Evolutionary conservation across 768 basidiomycete species (phyloP).

Genomic region (Tylopilus rubrobrunneus): DNA sequence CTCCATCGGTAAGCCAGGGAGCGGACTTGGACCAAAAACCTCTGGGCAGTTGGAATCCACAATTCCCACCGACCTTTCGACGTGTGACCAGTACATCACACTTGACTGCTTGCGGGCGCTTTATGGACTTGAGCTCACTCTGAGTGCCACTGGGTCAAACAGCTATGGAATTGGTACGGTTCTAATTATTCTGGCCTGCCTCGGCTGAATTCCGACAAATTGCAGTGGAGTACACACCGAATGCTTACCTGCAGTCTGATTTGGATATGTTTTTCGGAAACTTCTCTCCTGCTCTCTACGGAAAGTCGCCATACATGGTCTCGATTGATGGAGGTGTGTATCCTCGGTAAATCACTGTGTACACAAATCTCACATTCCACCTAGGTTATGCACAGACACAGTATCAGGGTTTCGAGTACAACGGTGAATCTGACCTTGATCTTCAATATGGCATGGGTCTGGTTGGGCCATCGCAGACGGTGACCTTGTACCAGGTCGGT

Average conservation of each 20-base stretch:
- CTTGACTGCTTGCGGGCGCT: conserved; percentile 26
- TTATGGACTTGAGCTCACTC: conserved; percentile 20
- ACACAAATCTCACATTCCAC: neutral
- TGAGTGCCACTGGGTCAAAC: conserved; percentile 9
- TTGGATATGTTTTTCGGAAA: neutral
- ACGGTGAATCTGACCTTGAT: conserved; percentile 32
- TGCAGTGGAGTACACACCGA: conserved; percentile 11
- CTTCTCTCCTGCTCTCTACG: conserved; percentile 5
- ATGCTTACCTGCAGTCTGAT: neutral
- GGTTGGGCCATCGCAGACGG: conserved; percentile 18
- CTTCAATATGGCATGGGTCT: conserved; percentile 31
- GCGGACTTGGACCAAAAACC: too few species aligned
- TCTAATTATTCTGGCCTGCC: neutral
- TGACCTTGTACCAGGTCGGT: conserved; percentile 33
- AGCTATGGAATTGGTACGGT: neutral
- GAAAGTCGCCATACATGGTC: conserved; percentile 24
- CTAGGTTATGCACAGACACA: conserved; percentile 28
- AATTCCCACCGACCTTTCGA: too few species aligned
- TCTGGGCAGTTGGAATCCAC: too few species aligned
- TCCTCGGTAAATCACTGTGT: neutral
- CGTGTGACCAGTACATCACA: conserved; percentile 24
- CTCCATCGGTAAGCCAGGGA: conserved; percentile 12
- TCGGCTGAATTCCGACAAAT: neutral
- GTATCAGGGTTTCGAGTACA: conserved; percentile 21
- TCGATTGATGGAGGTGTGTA: conserved; percentile 32